phyloP scores from a whole-genome alignment of 148 eudicot species.

The Pharnaceum exiguum region DNA sequence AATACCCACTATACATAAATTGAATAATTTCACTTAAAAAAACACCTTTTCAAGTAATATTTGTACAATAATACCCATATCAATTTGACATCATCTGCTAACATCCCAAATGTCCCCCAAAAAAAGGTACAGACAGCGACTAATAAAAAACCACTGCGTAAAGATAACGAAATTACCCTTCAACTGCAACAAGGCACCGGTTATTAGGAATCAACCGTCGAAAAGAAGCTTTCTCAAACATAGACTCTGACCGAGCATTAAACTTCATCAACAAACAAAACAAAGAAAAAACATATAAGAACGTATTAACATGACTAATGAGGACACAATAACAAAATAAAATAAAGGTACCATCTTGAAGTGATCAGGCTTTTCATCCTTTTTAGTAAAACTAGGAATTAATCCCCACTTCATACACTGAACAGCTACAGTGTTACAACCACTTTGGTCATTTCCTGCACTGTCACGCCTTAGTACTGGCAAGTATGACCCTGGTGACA shows the following conservation, averaged over 20 bases:
- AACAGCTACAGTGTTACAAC: conserved; percentile 49
- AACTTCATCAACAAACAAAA: conserved; percentile 42
- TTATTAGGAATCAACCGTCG: conserved; percentile 87
- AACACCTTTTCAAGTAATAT: too few species aligned
- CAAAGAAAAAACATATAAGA: background rate
- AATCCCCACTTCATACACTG: conserved; percentile 99
- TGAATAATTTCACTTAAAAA: too few species aligned
- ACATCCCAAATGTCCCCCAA: background rate
- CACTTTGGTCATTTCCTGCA: conserved; percentile 38
- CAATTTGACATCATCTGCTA: too few species aligned
- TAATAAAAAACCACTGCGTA: background rate
- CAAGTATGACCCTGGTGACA: conserved; percentile 70
- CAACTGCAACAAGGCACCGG: conserved; percentile 80
- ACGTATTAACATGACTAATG: background rate
- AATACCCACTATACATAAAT: too few species aligned
- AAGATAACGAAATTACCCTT: conserved; percentile 61
- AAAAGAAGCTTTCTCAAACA: conserved; percentile 83
- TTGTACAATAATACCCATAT: too few species aligned
- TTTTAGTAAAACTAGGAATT: conserved; percentile 89
- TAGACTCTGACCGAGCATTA: conserved; percentile 88
- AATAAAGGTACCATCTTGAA: conserved; percentile 62
- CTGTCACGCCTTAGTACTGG: conserved; percentile 76
- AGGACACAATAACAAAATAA: background rate
- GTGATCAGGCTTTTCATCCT: conserved; percentile 86
- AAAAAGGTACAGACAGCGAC: background rate